phyloP scores from a whole-genome alignment of 2,329 filamentous ascomycete species.

The Clathrospora elynae region DNA sequence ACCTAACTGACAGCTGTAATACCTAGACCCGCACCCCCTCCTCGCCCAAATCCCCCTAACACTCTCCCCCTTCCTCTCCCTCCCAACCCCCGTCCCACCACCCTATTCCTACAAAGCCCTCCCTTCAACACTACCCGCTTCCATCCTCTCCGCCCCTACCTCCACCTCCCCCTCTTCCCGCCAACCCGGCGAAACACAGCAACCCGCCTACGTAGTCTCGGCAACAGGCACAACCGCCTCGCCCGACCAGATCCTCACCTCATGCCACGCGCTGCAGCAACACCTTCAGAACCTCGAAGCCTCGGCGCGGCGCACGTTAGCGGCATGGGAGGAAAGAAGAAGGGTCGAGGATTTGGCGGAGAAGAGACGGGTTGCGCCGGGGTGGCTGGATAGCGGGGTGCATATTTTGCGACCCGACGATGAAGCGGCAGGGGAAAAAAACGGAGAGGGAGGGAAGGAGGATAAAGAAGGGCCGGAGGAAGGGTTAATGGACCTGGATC shows the following conservation, averaged over 20 bases:
- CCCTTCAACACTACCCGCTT: constrained; percentile 81
- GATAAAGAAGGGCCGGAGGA: constrained; percentile 27
- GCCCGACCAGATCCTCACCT: constrained; percentile 81
- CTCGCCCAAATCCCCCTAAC: constrained; percentile 91
- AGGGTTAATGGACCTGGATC: constrained; percentile 29
- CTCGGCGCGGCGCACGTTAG: constrained; percentile 70
- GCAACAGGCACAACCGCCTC: constrained; percentile 76
- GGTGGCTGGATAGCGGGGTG: constrained; percentile 74
- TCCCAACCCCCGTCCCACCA: constrained; percentile 86
- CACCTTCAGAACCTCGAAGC: constrained; percentile 73
- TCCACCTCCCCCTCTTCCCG: constrained; percentile 22
- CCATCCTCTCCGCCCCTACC: constrained; percentile 55
- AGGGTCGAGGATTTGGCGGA: constrained; percentile 71
- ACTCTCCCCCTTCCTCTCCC: constrained; percentile 89
- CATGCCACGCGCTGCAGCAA: constrained; percentile 76
- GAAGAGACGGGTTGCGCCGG: constrained; percentile 78
- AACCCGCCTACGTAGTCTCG: constrained; percentile 72
- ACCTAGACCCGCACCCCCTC: constrained; percentile 73
- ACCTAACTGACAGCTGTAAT: constrained; percentile 13
- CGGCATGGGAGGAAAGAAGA: constrained; percentile 71
- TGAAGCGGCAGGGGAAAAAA: constrained; percentile 52
- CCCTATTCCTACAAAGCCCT: constrained; percentile 95
- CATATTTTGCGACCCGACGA: constrained; percentile 70
- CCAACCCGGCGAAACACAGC: constrained; percentile 68
- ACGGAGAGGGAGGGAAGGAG: constrained; percentile 55